A percentile compares a stretch with the other conserved stretches of the same genome.
phyloP scores from a whole-genome alignment of 768 basidiomycete species.

The Lactarius pseudohatsudake region DNA sequence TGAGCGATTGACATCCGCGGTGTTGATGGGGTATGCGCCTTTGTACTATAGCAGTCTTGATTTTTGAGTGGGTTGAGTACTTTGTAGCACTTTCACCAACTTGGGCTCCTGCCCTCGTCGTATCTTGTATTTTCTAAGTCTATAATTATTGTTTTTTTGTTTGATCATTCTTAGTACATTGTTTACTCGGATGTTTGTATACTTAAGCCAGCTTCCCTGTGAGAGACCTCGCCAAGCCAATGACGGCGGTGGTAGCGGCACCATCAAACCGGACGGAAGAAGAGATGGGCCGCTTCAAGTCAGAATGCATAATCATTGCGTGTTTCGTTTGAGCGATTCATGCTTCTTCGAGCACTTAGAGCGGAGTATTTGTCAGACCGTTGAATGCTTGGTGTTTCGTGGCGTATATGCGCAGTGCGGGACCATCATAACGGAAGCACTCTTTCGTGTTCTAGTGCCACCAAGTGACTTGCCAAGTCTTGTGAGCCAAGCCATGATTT shows the following conservation, averaged over 20 bases:
- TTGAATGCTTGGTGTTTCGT: not conserved
- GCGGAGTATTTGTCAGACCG: not conserved
- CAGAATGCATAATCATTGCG: not conserved
- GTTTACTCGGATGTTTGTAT: not conserved
- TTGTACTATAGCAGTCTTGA: conserved; percentile 19
- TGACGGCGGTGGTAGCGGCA: not conserved
- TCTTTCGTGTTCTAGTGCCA: not conserved
- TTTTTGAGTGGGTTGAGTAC: conserved; percentile 13
- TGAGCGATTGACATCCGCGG: conserved; percentile 12
- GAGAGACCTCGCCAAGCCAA: not conserved
- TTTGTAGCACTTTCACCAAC: conserved; percentile 21
- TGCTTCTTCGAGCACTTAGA: not conserved
- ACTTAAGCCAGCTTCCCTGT: not conserved
- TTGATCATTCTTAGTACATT: not conserved
- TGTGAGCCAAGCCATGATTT: not conserved
- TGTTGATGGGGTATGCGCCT: not conserved
- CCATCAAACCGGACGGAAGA: not conserved
- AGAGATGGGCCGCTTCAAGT: too few species aligned
- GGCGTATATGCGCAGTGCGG: not conserved
- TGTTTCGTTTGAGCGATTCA: not conserved
- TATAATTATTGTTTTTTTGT: conserved; percentile 8
- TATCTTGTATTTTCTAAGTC: conserved; percentile 18
- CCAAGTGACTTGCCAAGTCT: not conserved
- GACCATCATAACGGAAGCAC: not conserved
- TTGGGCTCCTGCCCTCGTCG: conserved; percentile 4